Base-by-base conservation (phyloP, 2,329 filamentous ascomycete species). In the Fusarium albosuccineum region DNA sequence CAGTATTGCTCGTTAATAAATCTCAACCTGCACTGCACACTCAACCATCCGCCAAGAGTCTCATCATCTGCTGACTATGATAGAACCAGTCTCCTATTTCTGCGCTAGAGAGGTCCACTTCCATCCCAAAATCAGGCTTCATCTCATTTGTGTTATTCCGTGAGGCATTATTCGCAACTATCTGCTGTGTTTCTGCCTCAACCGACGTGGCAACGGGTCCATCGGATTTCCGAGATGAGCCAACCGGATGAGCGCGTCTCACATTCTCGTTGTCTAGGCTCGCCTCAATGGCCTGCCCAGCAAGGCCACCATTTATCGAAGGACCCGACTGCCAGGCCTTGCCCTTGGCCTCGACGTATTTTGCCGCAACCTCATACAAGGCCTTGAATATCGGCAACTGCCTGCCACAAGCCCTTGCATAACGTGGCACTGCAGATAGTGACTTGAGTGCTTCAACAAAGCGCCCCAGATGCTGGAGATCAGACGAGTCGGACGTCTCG, bases 1-100 rank as follows among this genome's bases (percentile, higher is more conserved):
- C 22, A 22, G 22, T 22, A 22, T 22, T 22, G 22, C 22, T 22
- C 22, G 22, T 22, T 22, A 4, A 3, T 22, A 1, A 22, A 22
- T 22, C 22, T 22, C 17, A 2, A 4, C 22, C 22, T 4, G 22
- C 5, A 5, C 22, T 22, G 22, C 4, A 22, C 2, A 45, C 16
- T 45, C 22, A 46, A 3, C 44, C 44, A 22, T 46, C 44, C 7
- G 22, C 44, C n/a, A 46, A 33, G 6, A 46, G 29, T 10, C 44
- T 46, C 29, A 46, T 46, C 44, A 46, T 46, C 29, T 46, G 44
- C 14, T 46, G 44, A 17, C 27, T 46, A 1, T 46, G 44, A 17
- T 46, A 46, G 6, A 33, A 46, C 44, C 44, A 46, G n/a, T 46
- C 44, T 2, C 44, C 44, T 5, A 46, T 14, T 22, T 46, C 44